Conservation (phyloP, 345 rosid species). For the Eucalyptus melliodora region DNA sequence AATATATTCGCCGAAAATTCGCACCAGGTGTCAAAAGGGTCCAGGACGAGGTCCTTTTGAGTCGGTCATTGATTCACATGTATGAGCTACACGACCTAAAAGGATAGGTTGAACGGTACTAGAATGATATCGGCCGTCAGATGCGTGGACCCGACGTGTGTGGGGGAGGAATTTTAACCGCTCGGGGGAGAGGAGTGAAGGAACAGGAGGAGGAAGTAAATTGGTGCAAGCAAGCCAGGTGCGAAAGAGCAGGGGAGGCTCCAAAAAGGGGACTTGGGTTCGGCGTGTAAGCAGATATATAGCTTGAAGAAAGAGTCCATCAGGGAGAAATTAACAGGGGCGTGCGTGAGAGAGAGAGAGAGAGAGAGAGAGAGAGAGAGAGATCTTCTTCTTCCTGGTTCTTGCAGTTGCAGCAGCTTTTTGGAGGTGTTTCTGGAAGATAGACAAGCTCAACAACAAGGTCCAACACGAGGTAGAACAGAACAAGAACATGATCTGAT, state of each 20-base stretch:
- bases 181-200: background rate
- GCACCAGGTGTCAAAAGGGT: background rate
- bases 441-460: background rate
- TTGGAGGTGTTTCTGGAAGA: background rate
- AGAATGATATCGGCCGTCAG: background rate
- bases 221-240: background rate
- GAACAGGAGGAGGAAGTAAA: background rate
- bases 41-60: background rate
- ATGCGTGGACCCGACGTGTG: background rate
- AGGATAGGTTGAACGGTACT: background rate
- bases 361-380: background rate
- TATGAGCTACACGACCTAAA: background rate
- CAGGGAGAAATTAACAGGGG: background rate
- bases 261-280: background rate
- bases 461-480: background rate
- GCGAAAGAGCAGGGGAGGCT: background rate
- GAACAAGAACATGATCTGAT: background rate
- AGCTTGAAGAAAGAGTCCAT: background rate
- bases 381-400: background rate
- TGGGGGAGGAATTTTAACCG: background rate
- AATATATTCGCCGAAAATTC: background rate
- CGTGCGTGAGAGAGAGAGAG: background rate
- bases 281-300: background rate
- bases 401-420: background rate
- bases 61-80: background rate